Evolutionary conservation across 805 yeast genomes (phyloP).

Genomic region (Cyberlindnera bimundalis): DNA sequence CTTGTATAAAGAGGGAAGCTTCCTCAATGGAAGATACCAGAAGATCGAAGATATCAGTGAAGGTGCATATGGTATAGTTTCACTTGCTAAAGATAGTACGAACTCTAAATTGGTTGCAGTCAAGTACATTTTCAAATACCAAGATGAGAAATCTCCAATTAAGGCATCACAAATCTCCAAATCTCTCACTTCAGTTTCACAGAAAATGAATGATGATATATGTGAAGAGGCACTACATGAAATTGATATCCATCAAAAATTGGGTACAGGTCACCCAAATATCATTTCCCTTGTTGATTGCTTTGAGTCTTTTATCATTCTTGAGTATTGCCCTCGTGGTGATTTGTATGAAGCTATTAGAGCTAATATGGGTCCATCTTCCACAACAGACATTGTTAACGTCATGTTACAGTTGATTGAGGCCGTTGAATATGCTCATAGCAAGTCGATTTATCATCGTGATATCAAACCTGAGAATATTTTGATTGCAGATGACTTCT

Average conservation of each 20-base stretch:
- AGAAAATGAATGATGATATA: slow-evolving; percentile 37
- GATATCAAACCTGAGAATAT: slow-evolving; percentile 81
- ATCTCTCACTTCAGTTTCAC: slow-evolving; percentile 28
- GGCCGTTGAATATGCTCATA: slow-evolving; percentile 76
- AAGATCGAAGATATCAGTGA: slow-evolving; percentile 76
- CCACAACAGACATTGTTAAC: slow-evolving; percentile 42
- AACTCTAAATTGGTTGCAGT: slow-evolving; percentile 68
- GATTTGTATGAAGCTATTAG: slow-evolving; percentile 81
- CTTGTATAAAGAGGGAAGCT: slow-evolving; percentile 41
- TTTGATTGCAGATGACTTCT: slow-evolving; percentile 50
- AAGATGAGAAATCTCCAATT: slow-evolving; percentile 33
- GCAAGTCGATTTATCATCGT: slow-evolving; percentile 68
- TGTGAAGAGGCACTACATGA: slow-evolving; percentile 65
- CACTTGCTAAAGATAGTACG: slow-evolving; percentile 69
- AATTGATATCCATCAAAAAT: slow-evolving; percentile 57
- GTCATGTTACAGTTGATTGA: slow-evolving; percentile 62
- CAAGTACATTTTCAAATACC: slow-evolving; percentile 70
- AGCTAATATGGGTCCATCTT: slow-evolving; percentile 52
- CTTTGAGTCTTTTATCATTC: slow-evolving; percentile 65
- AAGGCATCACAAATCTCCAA: slow-evolving; percentile 29
- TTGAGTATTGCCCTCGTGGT: slow-evolving; percentile 86
- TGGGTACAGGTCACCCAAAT: slow-evolving; percentile 51
- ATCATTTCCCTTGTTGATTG: slow-evolving; percentile 58
- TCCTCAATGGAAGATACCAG: slow-evolving; percentile 60
- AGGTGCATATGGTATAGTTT: slow-evolving; percentile 92